Evolutionary conservation across 1,139 yeast species (phyloP), one percentile per base, ranked within the genome.

Genomic region (Cylindricascospora bacillispora): DNA sequence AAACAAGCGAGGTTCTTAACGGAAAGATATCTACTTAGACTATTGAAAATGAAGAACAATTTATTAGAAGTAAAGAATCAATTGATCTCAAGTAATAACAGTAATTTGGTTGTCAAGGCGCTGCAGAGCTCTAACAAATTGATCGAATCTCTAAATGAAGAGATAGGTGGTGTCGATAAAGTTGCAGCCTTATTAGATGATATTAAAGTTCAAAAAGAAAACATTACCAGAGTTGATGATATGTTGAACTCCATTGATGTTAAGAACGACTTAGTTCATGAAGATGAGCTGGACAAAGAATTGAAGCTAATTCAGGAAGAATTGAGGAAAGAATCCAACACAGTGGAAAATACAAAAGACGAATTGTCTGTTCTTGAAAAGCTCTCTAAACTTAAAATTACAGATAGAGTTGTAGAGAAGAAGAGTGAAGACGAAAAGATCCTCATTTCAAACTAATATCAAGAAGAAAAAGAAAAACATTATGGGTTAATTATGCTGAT

Each of bases 81-180:
- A 38, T 61, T 72, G 25, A 63, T 70, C 39, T 65, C 67, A 33
- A 65, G 74, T 2, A 54, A 59, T 10, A 54, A 65, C 3, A 70
- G 70, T 38, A 46, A 55, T 4, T 47, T 56, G 12, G 40, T 68
- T 4, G 47, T 60, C 21, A 51, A 54, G n/a, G 60, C 63, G 5
- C 41, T 69, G 28, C 44, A 51, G 11, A 48, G 49, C 3, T 62
- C 70, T 5, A 47, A 63, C 2, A 41, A 43, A 4, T 35, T 53
- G 4, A 37, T 58, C 17, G 45, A 40, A 28, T 34, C 41, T 6
- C 43, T 58, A 15, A 56, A 56, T 30, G 31, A 45, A 2, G 51
- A 54, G 29, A 37, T 52, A 21, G 60, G 60, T 6, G 39, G 59
- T 41, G 24, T 61, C 52, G 56, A 55, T 38, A 38, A 53, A 38